Percentiles rank a stretch among this genome's conserved stretches.
These are phyloP conservation scores for Cinnamomum chago DNA, from an alignment of 164 flowering plant genomes.

Conservation along the genomic window DNA sequence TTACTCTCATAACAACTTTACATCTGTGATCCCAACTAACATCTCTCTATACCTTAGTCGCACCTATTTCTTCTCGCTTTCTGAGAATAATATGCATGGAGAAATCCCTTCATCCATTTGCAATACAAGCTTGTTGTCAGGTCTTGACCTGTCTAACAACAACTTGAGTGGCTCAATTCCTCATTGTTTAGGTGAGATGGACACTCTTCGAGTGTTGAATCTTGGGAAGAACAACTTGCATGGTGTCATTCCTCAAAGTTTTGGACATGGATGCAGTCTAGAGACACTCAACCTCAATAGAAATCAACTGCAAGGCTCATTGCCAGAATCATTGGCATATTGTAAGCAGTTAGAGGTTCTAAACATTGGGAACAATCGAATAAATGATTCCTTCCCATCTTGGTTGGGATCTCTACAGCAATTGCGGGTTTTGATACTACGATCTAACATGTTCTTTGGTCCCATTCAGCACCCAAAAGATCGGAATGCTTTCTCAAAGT, in stretches of 20 bases:
- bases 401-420: slow-evolving; percentile 23
- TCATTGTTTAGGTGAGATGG: not conserved
- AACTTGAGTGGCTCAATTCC: slow-evolving; percentile 38
- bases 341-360: slow-evolving; percentile 31
- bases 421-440: slow-evolving; percentile 43
- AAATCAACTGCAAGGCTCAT: slow-evolving; percentile 35
- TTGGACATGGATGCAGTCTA: slow-evolving; percentile 25
- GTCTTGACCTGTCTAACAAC: slow-evolving; percentile 52
- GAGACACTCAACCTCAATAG: slow-evolving; percentile 35
- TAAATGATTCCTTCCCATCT: slow-evolving; percentile 42
- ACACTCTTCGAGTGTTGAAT: slow-evolving; percentile 29
- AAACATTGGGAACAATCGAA: slow-evolving; percentile 22
- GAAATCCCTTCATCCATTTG: slow-evolving; percentile 31
- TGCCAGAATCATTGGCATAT: slow-evolving; percentile 44
- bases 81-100: slow-evolving; percentile 15
- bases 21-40: slow-evolving; percentile 21
- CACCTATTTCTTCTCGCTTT: slow-evolving; percentile 28
- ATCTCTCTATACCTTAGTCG: slow-evolving; percentile 12
- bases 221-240: slow-evolving; percentile 32
- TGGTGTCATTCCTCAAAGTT: slow-evolving; percentile 33
- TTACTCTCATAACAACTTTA: slow-evolving; percentile 42
- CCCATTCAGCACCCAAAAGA: not conserved
- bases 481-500: slow-evolving; percentile 17
- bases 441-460: not conserved
- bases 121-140: slow-evolving; percentile 31